phyloP scores from a whole-genome alignment of 2,329 filamentous ascomycete species.

The Colletotrichum graminicola region DNA sequence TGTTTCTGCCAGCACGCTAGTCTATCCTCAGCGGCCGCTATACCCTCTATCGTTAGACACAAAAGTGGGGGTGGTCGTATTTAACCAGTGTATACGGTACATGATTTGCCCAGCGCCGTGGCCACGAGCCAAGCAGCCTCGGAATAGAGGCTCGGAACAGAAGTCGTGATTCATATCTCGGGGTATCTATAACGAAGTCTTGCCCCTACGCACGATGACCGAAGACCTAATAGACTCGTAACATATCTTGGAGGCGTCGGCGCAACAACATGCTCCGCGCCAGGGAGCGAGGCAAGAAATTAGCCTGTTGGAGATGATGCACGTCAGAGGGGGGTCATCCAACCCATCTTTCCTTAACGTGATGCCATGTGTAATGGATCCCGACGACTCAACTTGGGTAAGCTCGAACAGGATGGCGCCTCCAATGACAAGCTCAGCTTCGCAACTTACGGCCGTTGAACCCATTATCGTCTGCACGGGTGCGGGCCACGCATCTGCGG shows the following conservation, averaged over 20 bases:
- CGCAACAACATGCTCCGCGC: conserved; percentile 21
- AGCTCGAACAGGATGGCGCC: background rate
- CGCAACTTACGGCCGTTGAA: conserved; percentile 17
- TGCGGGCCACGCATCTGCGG: conserved; percentile 19
- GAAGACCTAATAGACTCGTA: background rate
- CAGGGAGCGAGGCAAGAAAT: conserved; percentile 22
- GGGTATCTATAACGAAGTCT: background rate
- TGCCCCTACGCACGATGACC: background rate
- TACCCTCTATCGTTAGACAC: no score
- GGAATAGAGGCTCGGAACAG: conserved; percentile 23
- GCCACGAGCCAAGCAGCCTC: conserved; percentile 4
- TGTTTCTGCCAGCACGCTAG: no score
- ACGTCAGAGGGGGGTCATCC: conserved; percentile 34
- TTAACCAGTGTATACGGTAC: no score
- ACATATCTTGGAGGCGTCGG: background rate
- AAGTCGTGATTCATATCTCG: conserved; percentile 8
- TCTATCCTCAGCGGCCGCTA: no score
- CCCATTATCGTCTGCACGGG: conserved; percentile 19
- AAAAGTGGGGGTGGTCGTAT: no score
- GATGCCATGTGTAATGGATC: conserved; percentile 20
- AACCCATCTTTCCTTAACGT: conserved; percentile 19
- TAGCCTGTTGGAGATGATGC: conserved; percentile 33
- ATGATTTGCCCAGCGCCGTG: background rate
- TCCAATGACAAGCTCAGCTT: background rate
- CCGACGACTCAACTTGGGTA: background rate